These are phyloP conservation scores for Vigna nakashimae DNA, from an alignment of 306 rosid species.

Conservation along the genomic window DNA sequence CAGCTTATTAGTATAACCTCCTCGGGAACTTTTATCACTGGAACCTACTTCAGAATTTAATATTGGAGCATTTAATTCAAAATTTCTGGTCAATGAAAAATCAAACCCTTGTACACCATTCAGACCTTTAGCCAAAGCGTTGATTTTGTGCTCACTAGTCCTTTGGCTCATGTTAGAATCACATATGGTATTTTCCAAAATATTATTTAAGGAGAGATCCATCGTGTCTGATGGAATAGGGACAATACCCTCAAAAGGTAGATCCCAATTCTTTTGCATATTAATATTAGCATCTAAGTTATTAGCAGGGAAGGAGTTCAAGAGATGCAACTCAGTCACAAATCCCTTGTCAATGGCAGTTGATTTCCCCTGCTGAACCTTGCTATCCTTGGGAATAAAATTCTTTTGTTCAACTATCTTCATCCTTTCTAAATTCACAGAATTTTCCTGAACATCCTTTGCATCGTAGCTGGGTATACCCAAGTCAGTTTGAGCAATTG, in stretches of 20 bases:
- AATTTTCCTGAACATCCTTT: slow-evolving; percentile 44
- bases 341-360: slow-evolving; percentile 40
- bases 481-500: slow-evolving; percentile 41
- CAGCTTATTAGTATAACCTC: slow-evolving; percentile 50
- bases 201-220: slow-evolving; percentile 41
- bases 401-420: slow-evolving; percentile 45
- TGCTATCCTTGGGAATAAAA: slow-evolving; percentile 49
- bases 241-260: slow-evolving; percentile 41
- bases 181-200: slow-evolving; percentile 39
- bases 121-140: slow-evolving; percentile 49
- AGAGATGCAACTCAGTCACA: slow-evolving; percentile 46
- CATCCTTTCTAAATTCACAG: slow-evolving; percentile 44
- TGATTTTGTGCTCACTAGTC: slow-evolving; percentile 41
- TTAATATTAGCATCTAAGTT: slow-evolving; percentile 29
- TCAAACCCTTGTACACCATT: slow-evolving; percentile 47
- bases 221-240: slow-evolving; percentile 45
- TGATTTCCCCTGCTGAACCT: slow-evolving; percentile 51
- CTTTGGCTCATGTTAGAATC: slow-evolving; percentile 44
- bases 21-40: slow-evolving; percentile 33
- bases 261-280: slow-evolving; percentile 47
- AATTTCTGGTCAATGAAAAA: slow-evolving; percentile 43
- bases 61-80: slow-evolving; percentile 48
- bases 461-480: slow-evolving; percentile 41
- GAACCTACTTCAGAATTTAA: slow-evolving; percentile 47
- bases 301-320: slow-evolving; percentile 45